Base-by-base conservation (phyloP, 805 yeast species). In the Yarrowia hollandica region DNA sequence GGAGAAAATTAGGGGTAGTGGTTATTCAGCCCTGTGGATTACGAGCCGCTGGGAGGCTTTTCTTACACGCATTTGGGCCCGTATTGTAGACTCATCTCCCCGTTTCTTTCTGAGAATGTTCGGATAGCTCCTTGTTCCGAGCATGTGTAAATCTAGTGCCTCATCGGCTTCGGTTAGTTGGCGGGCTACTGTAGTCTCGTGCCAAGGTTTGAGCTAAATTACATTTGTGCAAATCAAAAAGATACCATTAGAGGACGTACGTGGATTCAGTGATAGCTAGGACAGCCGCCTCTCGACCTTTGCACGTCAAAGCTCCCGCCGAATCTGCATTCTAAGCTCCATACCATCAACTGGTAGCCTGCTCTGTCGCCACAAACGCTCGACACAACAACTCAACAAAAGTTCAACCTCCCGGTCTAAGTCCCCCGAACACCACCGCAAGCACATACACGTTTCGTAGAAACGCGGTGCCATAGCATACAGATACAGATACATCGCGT, bases 121-220 rank as follows among this genome's bases (percentile, higher is more conserved):
- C n/a, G n/a, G n/a, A n/a, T n/a, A n/a, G n/a, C n/a, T n/a, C n/a
- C n/a, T n/a, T n/a, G 46, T 39, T 12, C 11, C 30, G 30, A 12
- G 11, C 30, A 26, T 26, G 30, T 26, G 30, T 12, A 26, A 26
- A 26, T 26, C 30, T 26, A 26, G 30, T 26, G 30, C 30, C 30
- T 26, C 30, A 26, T 26, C 30, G 30, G 30, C 30, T 26, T 26
- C 30, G 30, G 30, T 26, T 26, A 26, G 30, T 26, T 26, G 30
- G 11, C 30, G 30, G 30, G 30, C 30, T 39, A 23, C 31, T 10
- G 28, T 44, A 44, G 52, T 44, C 52, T 44, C 52, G 52, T 44
- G 52, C 52, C 54, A 48, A 48, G 55, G 55, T 48, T 48, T 22
- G 30, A 48, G 39, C 39, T 48, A 48, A 48, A 48, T 23, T 31